phyloP scores from a whole-genome alignment of 257 asterid genomes.

The Ilex asprella region DNA sequence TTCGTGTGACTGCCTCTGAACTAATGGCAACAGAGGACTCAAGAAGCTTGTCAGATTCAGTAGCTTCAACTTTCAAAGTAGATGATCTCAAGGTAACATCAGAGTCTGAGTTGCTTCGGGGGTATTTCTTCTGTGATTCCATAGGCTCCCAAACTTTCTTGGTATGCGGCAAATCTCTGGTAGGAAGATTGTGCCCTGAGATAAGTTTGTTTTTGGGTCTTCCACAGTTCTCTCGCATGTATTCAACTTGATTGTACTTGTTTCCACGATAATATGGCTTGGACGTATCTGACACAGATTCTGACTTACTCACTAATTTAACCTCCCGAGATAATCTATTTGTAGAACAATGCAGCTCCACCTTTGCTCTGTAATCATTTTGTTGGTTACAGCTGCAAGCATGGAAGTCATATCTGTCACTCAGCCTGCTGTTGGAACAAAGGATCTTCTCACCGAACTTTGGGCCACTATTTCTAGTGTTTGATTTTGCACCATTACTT shows the following conservation, averaged over 20 bases:
- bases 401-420: slow-evolving; percentile 46
- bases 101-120: slow-evolving; percentile 59
- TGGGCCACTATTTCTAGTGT: slow-evolving; percentile 47
- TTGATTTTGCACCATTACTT: slow-evolving; percentile 40
- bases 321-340: slow-evolving; percentile 42
- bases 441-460: slow-evolving; percentile 45
- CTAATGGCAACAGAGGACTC: slow-evolving; percentile 43
- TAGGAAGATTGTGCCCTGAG: slow-evolving; percentile 30
- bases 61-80: slow-evolving; percentile 39
- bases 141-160: slow-evolving; percentile 97
- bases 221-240: slow-evolving; percentile 39
- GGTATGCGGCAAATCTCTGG: slow-evolving; percentile 26
- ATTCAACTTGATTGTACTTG: slow-evolving; percentile 42
- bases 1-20: slow-evolving; percentile 37
- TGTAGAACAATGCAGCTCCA: slow-evolving; percentile 27
- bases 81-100: slow-evolving; percentile 61
- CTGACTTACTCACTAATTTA: slow-evolving; percentile 37
- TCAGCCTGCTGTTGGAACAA: slow-evolving; percentile 40
- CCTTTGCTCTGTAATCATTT: slow-evolving; percentile 51
- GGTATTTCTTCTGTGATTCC: slow-evolving; percentile 68
- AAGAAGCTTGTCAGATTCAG: slow-evolving; percentile 41
- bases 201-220: slow-evolving; percentile 52
- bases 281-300: slow-evolving; percentile 47
- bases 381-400: slow-evolving; percentile 68
- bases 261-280: slow-evolving; percentile 57